Evolutionary conservation across 2,329 filamentous ascomycete species (phyloP), one percentile per base, ranked within the genome.

Genomic region (Diaporthe longicolla): DNA sequence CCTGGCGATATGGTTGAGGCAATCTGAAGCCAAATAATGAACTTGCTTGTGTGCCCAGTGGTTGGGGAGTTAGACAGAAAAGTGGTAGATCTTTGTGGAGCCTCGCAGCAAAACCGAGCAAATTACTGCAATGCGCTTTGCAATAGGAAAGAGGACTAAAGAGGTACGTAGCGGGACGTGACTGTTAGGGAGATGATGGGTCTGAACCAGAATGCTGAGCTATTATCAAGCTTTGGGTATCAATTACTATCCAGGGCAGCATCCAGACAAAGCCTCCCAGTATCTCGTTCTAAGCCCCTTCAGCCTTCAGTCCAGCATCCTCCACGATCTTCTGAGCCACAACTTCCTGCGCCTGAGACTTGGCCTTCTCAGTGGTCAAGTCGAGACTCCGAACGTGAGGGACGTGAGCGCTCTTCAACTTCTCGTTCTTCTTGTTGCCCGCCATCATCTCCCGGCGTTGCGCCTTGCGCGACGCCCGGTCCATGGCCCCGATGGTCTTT

Each of bases 401-500:
- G 8, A 65, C 54, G n/a, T 72, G 54, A 26, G 71, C 57, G 32
- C 48, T 48, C 69, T 70, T 73, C 11, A 58, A 24, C 52, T 74
- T 74, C 9, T 69, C 35, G 37, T 74, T 74, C 72, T 74, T 74
- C 32, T 59, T 58, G 24, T 45, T 63, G 26, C 73, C 76, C 77
- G 84, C 85, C 78, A 84, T 83, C 74, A 83, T 83, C 79, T 85
- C 87, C 79, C 86, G 85, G 81, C 90, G 91, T 80, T 90, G 85
- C 78, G 88, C 86, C 77, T 90, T 90, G 24, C 89, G 86, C 4
- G 86, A 82, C 65, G 86, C 85, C 80, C 89, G 89, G 77, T 89
- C 87, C 35, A 90, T 76, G 70, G 84, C 87, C 43, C 88, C 89
- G 73, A 89, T 88, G 21, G 89, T 85, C 76, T 84, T 86, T 70